phyloP scores from a whole-genome alignment of 176 grass and related monocot species.

The Hyparrhenia diplandra region DNA sequence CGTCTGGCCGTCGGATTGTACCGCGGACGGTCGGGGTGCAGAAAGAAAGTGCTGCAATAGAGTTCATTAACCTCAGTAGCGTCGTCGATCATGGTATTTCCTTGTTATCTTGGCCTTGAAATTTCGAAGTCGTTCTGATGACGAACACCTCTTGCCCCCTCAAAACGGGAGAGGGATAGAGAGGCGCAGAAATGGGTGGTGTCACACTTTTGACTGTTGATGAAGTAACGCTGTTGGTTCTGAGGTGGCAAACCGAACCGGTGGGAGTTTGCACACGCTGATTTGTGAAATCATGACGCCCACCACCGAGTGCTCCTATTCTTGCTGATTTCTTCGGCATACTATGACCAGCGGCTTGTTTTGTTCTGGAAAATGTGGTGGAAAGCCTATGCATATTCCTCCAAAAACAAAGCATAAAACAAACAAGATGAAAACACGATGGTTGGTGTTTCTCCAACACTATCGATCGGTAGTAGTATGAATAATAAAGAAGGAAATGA shows the following conservation, averaged over 20 bases:
- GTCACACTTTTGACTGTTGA: neutral
- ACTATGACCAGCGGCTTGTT: too few relatives aligned
- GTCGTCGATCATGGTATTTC: neutral
- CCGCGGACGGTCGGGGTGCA: neutral
- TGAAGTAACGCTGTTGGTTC: neutral
- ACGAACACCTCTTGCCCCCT: neutral
- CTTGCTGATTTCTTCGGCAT: neutral
- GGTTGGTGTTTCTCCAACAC: neutral
- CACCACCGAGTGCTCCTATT: neutral
- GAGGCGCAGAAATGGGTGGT: neutral
- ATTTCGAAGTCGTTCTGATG: neutral
- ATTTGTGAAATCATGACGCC: slow-evolving; percentile 37
- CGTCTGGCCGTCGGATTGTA: slow-evolving; percentile 10
- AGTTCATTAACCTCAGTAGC: slow-evolving; percentile 4
- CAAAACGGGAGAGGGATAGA: too few relatives aligned
- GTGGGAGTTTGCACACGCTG: slow-evolving; percentile 4
- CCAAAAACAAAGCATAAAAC: neutral
- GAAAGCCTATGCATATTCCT: too few relatives aligned
- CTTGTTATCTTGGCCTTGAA: neutral
- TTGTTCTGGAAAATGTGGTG: neutral
- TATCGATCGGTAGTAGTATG: neutral
- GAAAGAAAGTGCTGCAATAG: slow-evolving; percentile 22
- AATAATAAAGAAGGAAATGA: neutral
- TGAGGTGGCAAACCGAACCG: neutral
- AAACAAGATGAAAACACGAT: neutral